Percentiles rank a stretch among this genome's conserved stretches.
Conservation (phyloP, 164 flowering plant genomes). For the Protea cynaroides region DNA sequence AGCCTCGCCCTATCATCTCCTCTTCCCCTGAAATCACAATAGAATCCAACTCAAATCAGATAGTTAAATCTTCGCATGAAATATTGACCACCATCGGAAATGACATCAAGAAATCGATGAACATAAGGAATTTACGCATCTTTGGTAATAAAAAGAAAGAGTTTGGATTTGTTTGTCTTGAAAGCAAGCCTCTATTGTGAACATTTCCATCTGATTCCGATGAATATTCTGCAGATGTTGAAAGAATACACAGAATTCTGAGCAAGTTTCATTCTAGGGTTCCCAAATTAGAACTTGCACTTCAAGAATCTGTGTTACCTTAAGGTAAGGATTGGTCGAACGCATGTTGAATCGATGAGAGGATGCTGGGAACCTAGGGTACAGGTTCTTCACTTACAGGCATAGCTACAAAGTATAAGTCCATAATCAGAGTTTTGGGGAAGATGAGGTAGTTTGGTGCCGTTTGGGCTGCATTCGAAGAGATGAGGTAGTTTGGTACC, state of each 20-base stretch:
- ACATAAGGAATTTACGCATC: background rate
- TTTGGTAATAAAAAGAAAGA: conserved; percentile 4
- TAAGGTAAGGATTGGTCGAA: conserved; percentile 57
- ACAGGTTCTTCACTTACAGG: conserved; percentile 53
- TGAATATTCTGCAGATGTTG: conserved; percentile 60
- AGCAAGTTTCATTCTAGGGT: conserved; percentile 66
- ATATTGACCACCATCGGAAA: background rate
- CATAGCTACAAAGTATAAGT: conserved; percentile 75
- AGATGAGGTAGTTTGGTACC: conserved; percentile 84
- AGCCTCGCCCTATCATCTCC: too few relatives aligned
- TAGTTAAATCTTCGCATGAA: background rate
- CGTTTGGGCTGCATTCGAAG: too few relatives aligned
- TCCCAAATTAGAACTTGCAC: conserved; percentile 78
- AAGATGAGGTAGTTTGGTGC: too few relatives aligned
- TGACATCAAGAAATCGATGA: background rate
- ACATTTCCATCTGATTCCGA: conserved; percentile 16
- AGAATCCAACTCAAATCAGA: conserved; percentile 3
- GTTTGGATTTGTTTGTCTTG: conserved; percentile 28
- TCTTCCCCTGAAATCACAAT: background rate
- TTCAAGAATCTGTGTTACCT: conserved; percentile 44
- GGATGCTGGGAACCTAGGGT: conserved; percentile 84
- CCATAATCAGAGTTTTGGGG: conserved; percentile 62
- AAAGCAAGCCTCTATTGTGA: conserved; percentile 9
- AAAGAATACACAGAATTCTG: conserved; percentile 61
- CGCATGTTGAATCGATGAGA: conserved; percentile 79